Evolutionary conservation across 768 basidiomycete genomes (phyloP).

Genomic region (Trametes gibbosa): DNA sequence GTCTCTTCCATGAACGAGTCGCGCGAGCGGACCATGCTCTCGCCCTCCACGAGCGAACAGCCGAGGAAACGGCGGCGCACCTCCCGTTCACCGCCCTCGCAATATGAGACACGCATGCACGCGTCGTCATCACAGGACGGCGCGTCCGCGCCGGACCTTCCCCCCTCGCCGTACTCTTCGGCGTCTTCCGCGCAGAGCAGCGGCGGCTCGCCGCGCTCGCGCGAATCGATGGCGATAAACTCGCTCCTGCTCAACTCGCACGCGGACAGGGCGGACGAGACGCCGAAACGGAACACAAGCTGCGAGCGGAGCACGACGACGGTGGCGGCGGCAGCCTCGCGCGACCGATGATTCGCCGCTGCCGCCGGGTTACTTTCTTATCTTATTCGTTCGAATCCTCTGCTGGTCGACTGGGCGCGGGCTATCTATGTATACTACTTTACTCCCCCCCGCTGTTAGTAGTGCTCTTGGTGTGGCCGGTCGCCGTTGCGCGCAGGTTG

Average conservation of each 20-base stretch:
- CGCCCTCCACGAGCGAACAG: slow-evolving; percentile 8
- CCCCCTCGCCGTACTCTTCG: slow-evolving; percentile 74
- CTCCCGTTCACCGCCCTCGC: slow-evolving; percentile 53
- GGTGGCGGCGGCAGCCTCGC: background rate
- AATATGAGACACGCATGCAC: slow-evolving; percentile 1
- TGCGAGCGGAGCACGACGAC: slow-evolving; percentile 20
- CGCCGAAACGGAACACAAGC: slow-evolving; percentile 18
- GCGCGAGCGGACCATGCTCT: slow-evolving; percentile 5
- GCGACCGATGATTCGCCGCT: slow-evolving; percentile 5
- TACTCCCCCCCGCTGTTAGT: slow-evolving; percentile 4
- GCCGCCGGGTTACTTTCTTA: background rate
- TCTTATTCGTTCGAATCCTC: background rate
- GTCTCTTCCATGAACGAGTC: slow-evolving; percentile 29
- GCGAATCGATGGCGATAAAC: slow-evolving; percentile 78
- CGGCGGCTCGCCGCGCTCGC: slow-evolving; percentile 67
- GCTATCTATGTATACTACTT: slow-evolving; percentile 10
- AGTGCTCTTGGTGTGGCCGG: background rate
- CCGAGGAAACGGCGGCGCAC: slow-evolving; percentile 57
- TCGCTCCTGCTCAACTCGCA: slow-evolving; percentile 57
- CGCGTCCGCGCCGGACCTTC: slow-evolving; percentile 44
- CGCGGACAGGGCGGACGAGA: slow-evolving; percentile 13
- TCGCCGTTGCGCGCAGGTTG: background rate
- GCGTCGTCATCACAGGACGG: slow-evolving; percentile 32
- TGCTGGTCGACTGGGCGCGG: background rate
- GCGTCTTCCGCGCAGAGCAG: slow-evolving; percentile 60